These are phyloP conservation scores for Orbilia ellipsospora DNA, from an alignment of 2,329 filamentous ascomycete species.

Conservation along the genomic window DNA sequence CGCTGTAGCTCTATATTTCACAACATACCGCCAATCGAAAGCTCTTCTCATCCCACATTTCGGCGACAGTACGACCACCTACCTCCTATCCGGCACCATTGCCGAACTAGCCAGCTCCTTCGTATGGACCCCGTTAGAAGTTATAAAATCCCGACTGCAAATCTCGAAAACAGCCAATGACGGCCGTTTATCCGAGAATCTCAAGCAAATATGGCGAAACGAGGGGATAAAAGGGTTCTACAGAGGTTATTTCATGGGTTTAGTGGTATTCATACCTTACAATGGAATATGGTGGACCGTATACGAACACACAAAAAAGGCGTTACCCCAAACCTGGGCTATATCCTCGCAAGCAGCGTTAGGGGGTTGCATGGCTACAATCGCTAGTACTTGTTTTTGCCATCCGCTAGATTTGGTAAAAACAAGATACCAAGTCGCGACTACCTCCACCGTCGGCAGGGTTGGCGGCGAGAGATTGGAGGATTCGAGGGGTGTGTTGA, in stretches of 20 bases:
- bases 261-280: constrained; percentile 52
- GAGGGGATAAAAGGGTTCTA: constrained; percentile 52
- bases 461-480: constrained; percentile 45
- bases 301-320: constrained; percentile 53
- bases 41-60: constrained; percentile 39
- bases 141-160: constrained; percentile 52
- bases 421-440: constrained; percentile 47
- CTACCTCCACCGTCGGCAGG: constrained; percentile 34
- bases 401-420: constrained; percentile 52
- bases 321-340: constrained; percentile 24
- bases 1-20: constrained; percentile 43
- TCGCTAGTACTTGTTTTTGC: constrained; percentile 36
- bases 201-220: constrained; percentile 37
- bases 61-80: constrained; percentile 47
- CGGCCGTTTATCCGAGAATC: constrained; percentile 29
- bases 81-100: constrained; percentile 38
- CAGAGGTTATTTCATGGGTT: constrained; percentile 41
- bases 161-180: constrained; percentile 38
- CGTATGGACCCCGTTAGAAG: constrained; percentile 51
- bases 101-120: constrained; percentile 45
- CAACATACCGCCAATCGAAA: constrained; percentile 52
- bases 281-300: constrained; percentile 54
- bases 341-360: constrained; percentile 24
- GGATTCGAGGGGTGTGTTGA: constrained; percentile 36
- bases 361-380: constrained; percentile 33